Evolutionary conservation across 139 green algal genomes (phyloP).

Genomic region (Micromonas commoda): DNA sequence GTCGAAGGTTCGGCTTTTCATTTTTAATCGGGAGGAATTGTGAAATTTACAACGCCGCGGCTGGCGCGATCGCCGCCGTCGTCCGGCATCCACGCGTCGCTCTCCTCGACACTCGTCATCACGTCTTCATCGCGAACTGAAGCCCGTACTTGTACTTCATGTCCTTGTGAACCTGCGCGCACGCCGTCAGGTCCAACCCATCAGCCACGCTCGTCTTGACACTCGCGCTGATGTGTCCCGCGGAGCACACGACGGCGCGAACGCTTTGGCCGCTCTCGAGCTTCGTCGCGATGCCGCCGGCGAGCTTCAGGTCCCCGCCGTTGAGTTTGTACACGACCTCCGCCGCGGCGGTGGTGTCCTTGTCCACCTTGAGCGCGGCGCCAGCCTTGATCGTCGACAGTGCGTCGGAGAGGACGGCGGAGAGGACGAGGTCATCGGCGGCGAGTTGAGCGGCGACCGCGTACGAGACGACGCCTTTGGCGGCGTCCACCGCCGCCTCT

Average conservation of each 20-base stretch:
- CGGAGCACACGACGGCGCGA: not conserved
- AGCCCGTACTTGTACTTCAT: not conserved
- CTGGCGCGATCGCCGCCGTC: not conserved
- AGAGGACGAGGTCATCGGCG: not conserved
- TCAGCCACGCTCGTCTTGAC: not conserved
- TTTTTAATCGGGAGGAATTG: too few relatives aligned
- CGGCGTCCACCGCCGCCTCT: not conserved
- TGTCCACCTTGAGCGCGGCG: not conserved
- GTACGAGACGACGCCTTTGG: not conserved
- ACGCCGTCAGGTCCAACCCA: not conserved
- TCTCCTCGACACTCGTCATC: not conserved
- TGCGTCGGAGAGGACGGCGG: not conserved
- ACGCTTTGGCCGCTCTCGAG: not conserved
- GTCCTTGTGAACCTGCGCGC: not conserved
- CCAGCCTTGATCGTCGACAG: not conserved
- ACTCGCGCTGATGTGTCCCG: not conserved
- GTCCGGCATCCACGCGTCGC: not conserved
- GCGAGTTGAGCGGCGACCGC: not conserved
- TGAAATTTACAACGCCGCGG: too few relatives aligned
- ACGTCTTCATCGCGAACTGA: not conserved
- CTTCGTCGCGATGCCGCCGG: not conserved
- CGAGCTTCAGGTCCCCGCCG: not conserved
- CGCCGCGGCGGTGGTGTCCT: not conserved
- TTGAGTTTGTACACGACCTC: not conserved
- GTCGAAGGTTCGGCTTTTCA: too few relatives aligned